These are phyloP conservation scores for Neurospora sp. DNA, from an alignment of 495 filamentous ascomycete genomes.

Conservation along the genomic window DNA sequence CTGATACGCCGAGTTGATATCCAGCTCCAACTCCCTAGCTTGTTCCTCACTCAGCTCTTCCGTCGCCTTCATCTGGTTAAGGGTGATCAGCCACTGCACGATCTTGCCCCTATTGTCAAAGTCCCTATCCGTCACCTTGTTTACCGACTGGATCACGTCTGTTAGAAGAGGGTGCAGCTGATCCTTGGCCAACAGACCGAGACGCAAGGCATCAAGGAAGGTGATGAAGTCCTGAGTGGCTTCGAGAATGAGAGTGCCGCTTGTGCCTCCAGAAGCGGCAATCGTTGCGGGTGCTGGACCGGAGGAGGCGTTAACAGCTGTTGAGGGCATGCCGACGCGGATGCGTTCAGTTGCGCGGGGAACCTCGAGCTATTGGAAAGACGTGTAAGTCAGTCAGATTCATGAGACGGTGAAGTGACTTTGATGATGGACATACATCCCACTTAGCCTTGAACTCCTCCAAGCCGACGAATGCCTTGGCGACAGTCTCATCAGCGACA, in stretches of 20 bases:
- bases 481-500: conserved; percentile 75
- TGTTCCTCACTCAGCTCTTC: conserved; percentile 85
- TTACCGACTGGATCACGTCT: conserved; percentile 91
- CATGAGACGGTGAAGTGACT: neutral
- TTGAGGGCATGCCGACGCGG: conserved; percentile 70
- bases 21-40: conserved; percentile 73
- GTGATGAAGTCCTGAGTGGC: conserved; percentile 98
- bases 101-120: conserved; percentile 95
- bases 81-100: conserved; percentile 90
- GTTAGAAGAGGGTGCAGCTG: conserved; percentile 86
- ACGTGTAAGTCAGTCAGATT: neutral
- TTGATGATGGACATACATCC: conserved; percentile 51
- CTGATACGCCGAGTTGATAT: conserved; percentile 83
- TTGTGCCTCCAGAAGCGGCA: conserved; percentile 43
- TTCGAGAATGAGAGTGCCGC: conserved; percentile 66
- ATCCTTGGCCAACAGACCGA: conserved; percentile 87
- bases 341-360: conserved; percentile 89
- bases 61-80: conserved; percentile 95
- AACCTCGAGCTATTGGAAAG: conserved; percentile 64
- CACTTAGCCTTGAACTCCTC: conserved; percentile 91
- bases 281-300: conserved; percentile 33
- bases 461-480: conserved; percentile 70
- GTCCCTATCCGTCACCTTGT: conserved; percentile 86
- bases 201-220: conserved; percentile 83
- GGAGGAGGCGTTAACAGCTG: conserved; percentile 46